Evolutionary conservation across 2,329 filamentous ascomycete species (phyloP).

Genomic region (Stagonosporopsis tanaceti): DNA sequence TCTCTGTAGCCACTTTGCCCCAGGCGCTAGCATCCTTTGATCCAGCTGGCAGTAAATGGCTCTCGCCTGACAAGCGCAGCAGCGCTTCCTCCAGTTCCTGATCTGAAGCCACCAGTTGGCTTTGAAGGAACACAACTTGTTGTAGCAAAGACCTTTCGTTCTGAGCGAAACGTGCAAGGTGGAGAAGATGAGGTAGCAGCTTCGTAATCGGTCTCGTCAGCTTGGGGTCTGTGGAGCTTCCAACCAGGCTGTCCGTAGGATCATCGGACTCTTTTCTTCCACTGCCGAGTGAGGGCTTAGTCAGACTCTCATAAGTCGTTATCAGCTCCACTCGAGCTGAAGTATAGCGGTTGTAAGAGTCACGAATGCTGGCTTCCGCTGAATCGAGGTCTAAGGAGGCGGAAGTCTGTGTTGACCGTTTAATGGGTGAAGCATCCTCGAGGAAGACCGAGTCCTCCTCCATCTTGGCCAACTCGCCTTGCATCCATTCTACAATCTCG

Average conservation of each 20-base stretch:
- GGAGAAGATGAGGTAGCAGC: constrained; percentile 42
- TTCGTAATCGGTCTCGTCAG: constrained; percentile 27
- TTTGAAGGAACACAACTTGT: constrained; percentile 45
- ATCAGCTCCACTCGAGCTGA: constrained; percentile 34
- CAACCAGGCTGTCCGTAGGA: neutral
- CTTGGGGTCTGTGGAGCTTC: neutral
- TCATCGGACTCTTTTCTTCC: neutral
- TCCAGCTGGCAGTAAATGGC: constrained; percentile 48
- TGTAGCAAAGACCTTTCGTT: constrained; percentile 45
- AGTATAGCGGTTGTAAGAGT: constrained; percentile 44
- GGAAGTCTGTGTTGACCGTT: constrained; percentile 23
- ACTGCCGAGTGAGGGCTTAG: constrained; percentile 14
- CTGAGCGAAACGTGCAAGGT: constrained; percentile 33
- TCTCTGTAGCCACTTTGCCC: constrained; percentile 34
- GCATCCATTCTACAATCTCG: constrained; percentile 61
- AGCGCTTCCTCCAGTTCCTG: constrained; percentile 41
- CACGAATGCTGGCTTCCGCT: constrained; percentile 36
- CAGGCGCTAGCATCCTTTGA: constrained; percentile 37
- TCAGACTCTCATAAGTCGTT: constrained; percentile 30
- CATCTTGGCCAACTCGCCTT: constrained; percentile 57
- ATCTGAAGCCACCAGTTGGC: constrained; percentile 41
- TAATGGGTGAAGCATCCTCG: constrained; percentile 45
- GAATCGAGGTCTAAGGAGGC: constrained; percentile 25
- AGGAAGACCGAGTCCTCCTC: constrained; percentile 47
- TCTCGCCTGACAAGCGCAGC: constrained; percentile 48